Evolutionary conservation across 192 early-diverging fungal species (phyloP).

Genomic region (Rhizophlyctis rosea): DNA sequence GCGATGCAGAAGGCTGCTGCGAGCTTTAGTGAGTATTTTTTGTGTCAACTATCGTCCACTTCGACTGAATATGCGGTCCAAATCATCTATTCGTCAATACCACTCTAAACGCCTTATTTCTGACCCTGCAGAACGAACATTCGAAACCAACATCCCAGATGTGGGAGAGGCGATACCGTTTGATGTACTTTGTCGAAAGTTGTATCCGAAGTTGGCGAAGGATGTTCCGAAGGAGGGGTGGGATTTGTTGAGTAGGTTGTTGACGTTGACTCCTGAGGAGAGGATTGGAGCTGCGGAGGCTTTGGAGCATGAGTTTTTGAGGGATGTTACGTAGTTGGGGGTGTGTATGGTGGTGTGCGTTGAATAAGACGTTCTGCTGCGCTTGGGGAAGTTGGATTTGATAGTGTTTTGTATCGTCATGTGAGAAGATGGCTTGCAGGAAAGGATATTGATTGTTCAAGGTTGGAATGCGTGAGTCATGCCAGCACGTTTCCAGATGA

Average conservation of each 20-base stretch:
- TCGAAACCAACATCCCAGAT: slow-evolving; percentile 50
- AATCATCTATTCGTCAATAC: not conserved
- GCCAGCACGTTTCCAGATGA: too few relatives aligned
- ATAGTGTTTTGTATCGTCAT: too few relatives aligned
- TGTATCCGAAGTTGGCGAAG: slow-evolving; percentile 41
- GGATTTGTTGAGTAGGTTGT: slow-evolving; percentile 58
- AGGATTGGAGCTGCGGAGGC: slow-evolving; percentile 79
- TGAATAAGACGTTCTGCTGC: too few relatives aligned
- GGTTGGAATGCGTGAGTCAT: too few relatives aligned
- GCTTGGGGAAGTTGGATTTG: too few relatives aligned
- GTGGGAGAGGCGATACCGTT: slow-evolving; percentile 32
- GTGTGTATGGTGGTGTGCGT: too few relatives aligned
- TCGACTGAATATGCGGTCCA: too few relatives aligned
- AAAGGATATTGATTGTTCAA: too few relatives aligned
- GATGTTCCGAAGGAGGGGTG: slow-evolving; percentile 46
- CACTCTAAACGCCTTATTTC: not conserved
- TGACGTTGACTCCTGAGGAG: slow-evolving; percentile 55
- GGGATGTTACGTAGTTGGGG: too few relatives aligned
- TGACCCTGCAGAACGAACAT: slow-evolving; percentile 52
- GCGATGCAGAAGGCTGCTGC: slow-evolving; percentile 72
- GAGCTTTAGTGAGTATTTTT: slow-evolving; percentile 51
- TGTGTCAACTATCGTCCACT: not conserved
- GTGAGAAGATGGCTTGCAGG: too few relatives aligned
- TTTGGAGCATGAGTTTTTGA: slow-evolving; percentile 73
- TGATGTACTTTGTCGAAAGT: slow-evolving; percentile 31